These are phyloP conservation scores for Vitis amurensis DNA, from an alignment of 164 flowering plant species.

Conservation along the genomic window DNA sequence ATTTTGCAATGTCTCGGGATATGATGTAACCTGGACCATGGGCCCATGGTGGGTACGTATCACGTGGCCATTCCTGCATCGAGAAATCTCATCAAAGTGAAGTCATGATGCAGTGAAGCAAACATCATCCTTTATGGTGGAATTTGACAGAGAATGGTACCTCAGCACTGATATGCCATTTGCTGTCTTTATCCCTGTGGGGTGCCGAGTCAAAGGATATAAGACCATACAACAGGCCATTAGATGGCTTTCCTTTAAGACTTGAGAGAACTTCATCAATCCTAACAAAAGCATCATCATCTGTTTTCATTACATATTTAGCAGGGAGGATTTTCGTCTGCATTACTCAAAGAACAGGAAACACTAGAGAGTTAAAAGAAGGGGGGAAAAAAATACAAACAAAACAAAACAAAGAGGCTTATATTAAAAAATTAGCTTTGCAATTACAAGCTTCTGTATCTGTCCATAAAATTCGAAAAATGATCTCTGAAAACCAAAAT, in stretches of 20 bases:
- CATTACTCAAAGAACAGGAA: constrained; percentile 10
- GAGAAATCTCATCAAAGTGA: constrained; percentile 3
- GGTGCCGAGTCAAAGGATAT: constrained; percentile 73
- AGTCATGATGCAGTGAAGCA: background rate
- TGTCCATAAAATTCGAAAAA: too few species aligned
- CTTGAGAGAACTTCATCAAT: constrained; percentile 73
- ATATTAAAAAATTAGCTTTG: background rate
- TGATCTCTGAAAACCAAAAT: too few species aligned
- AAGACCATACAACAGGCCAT: constrained; percentile 74
- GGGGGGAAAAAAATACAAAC: background rate
- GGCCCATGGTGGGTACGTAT: constrained; percentile 87
- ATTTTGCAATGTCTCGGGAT: constrained; percentile 79
- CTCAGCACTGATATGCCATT: constrained; percentile 82
- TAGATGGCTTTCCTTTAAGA: constrained; percentile 54
- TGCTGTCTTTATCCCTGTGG: constrained; percentile 67
- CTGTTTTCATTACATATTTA: constrained; percentile 90
- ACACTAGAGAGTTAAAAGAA: background rate
- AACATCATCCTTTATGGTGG: background rate
- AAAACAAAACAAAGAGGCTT: background rate
- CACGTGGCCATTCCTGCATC: constrained; percentile 80
- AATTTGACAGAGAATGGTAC: constrained; percentile 32
- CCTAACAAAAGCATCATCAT: constrained; percentile 95
- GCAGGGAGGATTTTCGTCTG: constrained; percentile 85
- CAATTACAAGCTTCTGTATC: too few species aligned
- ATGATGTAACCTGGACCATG: constrained; percentile 93